These are phyloP conservation scores for Pleurotus cornucopiae DNA, from an alignment of 768 basidiomycete species.

Conservation along the genomic window DNA sequence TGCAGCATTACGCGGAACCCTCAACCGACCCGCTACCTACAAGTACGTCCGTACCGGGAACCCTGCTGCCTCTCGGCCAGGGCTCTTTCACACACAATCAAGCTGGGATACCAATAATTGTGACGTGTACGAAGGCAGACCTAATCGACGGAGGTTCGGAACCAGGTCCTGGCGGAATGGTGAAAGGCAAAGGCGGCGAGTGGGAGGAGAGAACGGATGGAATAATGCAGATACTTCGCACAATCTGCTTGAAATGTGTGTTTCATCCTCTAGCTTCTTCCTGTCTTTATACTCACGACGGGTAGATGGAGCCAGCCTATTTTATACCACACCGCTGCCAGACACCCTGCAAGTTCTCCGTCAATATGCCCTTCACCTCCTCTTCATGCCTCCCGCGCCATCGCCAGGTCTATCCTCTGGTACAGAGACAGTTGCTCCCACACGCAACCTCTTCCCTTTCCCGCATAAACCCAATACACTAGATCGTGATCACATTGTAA, in stretches of 20 bases:
- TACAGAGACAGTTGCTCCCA: slow-evolving; percentile 64
- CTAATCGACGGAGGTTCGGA: slow-evolving; percentile 82
- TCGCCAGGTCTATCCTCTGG: slow-evolving; percentile 55
- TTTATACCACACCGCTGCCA: slow-evolving; percentile 86
- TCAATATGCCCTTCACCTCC: slow-evolving; percentile 77
- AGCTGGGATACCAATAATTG: slow-evolving; percentile 81
- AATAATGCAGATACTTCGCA: slow-evolving; percentile 91
- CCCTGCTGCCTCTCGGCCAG: slow-evolving; percentile 76
- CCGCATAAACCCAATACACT: slow-evolving; percentile 83
- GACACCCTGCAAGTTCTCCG: slow-evolving; percentile 70
- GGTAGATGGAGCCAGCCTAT: slow-evolving; percentile 85
- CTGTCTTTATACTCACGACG: neutral
- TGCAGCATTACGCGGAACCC: slow-evolving; percentile 89
- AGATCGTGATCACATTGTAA: slow-evolving; percentile 87
- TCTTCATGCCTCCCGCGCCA: slow-evolving; percentile 76
- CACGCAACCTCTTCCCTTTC: slow-evolving; percentile 84
- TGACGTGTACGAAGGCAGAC: slow-evolving; percentile 92
- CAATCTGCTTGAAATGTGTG: slow-evolving; percentile 86
- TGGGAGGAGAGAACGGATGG: slow-evolving; percentile 97
- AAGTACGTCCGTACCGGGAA: slow-evolving; percentile 56
- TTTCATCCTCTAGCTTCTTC: neutral
- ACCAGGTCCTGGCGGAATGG: slow-evolving; percentile 76
- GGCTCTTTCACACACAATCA: slow-evolving; percentile 86
- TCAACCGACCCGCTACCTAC: slow-evolving; percentile 61
- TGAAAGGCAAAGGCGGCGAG: slow-evolving; percentile 86